Evolutionary conservation across 2,329 filamentous ascomycete species (phyloP).

Genomic region (Aspergillus caelatus): DNA sequence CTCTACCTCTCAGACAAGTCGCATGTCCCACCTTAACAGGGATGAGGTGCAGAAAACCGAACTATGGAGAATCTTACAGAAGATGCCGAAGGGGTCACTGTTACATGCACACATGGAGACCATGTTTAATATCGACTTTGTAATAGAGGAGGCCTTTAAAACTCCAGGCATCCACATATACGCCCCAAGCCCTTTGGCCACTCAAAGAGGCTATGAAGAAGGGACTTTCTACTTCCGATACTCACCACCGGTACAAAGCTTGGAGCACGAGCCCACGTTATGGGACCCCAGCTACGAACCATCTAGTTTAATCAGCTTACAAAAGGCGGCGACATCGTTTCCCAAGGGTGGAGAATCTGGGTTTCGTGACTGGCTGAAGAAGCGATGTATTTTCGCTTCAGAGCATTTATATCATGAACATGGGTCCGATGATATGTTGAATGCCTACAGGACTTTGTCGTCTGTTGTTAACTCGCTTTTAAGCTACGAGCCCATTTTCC

Average conservation of each 20-base stretch:
- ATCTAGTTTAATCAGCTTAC: conserved; percentile 60
- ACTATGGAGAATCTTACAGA: conserved; percentile 80
- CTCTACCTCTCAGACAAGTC: conserved; percentile 76
- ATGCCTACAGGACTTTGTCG: conserved; percentile 77
- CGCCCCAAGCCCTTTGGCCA: conserved; percentile 60
- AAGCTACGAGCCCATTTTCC: conserved; percentile 88
- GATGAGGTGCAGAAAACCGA: conserved; percentile 81
- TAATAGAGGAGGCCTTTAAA: conserved; percentile 70
- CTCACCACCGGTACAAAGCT: conserved; percentile 50
- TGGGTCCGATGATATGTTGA: conserved; percentile 82
- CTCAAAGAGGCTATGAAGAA: conserved; percentile 55
- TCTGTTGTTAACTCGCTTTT: conserved; percentile 72
- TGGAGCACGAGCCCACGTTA: conserved; percentile 53
- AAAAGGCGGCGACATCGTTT: conserved; percentile 70
- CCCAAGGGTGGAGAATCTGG: conserved; percentile 70
- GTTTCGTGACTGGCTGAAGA: conserved; percentile 77
- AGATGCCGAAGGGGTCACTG: conserved; percentile 78
- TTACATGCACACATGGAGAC: conserved; percentile 84
- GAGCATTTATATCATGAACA: conserved; percentile 79
- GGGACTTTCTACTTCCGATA: conserved; percentile 66
- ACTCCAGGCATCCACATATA: conserved; percentile 74
- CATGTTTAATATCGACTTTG: conserved; percentile 84
- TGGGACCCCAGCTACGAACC: conserved; percentile 69
- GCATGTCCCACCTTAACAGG: conserved; percentile 90
- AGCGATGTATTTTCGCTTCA: conserved; percentile 70